Percentiles rank a stretch among this genome's conserved stretches.
Conservation (phyloP, 2,329 filamentous ascomycete species). For the Botryotinia convoluta region DNA sequence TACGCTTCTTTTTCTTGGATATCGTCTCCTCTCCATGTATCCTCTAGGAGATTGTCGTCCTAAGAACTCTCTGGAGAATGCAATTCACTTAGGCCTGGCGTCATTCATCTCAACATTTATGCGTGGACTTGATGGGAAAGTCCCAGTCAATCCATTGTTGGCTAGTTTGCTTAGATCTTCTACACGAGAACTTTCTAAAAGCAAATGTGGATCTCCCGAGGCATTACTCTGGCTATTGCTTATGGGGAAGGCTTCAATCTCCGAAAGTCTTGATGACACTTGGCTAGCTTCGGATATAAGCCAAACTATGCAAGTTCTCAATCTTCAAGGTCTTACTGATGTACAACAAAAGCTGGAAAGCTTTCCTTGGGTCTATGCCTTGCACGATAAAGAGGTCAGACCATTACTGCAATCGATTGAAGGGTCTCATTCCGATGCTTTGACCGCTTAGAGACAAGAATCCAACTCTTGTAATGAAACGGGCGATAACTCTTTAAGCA, state of each 20-base stretch:
- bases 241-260: slow-evolving; percentile 22
- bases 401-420: background rate
- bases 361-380: slow-evolving; percentile 33
- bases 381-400: slow-evolving; percentile 24
- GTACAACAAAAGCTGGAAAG: slow-evolving; percentile 23
- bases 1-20: slow-evolving; percentile 31
- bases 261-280: slow-evolving; percentile 8
- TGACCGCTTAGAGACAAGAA: background rate
- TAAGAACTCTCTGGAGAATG: slow-evolving; percentile 21
- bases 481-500: rapidly evolving
- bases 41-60: slow-evolving; percentile 17
- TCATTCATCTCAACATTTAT: slow-evolving; percentile 35
- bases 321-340: slow-evolving; percentile 25
- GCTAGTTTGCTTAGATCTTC: background rate
- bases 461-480: background rate
- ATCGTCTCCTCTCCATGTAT: slow-evolving; percentile 32
- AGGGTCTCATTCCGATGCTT: background rate
- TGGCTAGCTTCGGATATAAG: slow-evolving; percentile 22
- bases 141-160: slow-evolving; percentile 24
- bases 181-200: background rate
- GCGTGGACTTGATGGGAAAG: slow-evolving; percentile 13
- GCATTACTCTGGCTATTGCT: slow-evolving; percentile 31
- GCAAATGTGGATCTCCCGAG: slow-evolving; percentile 22
- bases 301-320: slow-evolving; percentile 18
- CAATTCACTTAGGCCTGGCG: slow-evolving; percentile 34